A percentile compares a stretch with the other conserved stretches of the same genome.
Conservation (phyloP, 2,329 filamentous ascomycete species). For the Madurella mycetomatis region DNA sequence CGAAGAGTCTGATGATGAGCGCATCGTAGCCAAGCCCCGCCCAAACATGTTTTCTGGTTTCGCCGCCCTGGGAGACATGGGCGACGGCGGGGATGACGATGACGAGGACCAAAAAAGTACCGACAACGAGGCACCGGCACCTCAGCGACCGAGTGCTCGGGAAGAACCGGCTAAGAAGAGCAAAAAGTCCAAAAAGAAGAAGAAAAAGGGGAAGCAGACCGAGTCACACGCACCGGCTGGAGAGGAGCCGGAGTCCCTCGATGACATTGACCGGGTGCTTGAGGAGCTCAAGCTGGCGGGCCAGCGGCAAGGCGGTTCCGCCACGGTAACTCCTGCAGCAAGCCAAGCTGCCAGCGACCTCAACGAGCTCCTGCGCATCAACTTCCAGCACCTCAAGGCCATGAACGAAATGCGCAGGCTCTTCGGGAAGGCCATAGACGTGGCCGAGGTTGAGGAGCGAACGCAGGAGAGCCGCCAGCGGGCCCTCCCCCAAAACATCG, state of each 20-base stretch:
- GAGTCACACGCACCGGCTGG: conserved; percentile 29
- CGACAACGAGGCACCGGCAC: conserved; percentile 10
- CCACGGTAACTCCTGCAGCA: conserved; percentile 1
- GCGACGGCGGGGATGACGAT: conserved; percentile 38
- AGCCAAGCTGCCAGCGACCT: conserved; percentile 6
- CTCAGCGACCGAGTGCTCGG: conserved; percentile 6
- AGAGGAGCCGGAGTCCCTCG: conserved; percentile 32
- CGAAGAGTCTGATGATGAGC: conserved; percentile 32
- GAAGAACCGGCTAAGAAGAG: conserved; percentile 34
- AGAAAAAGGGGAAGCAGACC: conserved; percentile 35
- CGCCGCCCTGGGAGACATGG: conserved; percentile 46
- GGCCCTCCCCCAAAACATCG: conserved; percentile 46
- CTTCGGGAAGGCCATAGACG: conserved; percentile 55
- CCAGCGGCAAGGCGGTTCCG: conserved; percentile 10
- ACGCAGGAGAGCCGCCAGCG: conserved; percentile 36
- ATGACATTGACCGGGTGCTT: conserved; percentile 55
- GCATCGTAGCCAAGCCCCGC: conserved; percentile 36
- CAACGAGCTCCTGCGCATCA: conserved; percentile 42
- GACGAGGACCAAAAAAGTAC: conserved; percentile 28
- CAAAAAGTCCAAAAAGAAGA: conserved; percentile 34
- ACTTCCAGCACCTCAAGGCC: conserved; percentile 72
- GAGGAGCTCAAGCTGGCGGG: conserved; percentile 42
- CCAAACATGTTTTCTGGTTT: conserved; percentile 46
- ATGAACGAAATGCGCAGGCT: conserved; percentile 80
- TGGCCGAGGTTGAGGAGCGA: conserved; percentile 47